These are phyloP conservation scores for Fusarium sp. DNA, from an alignment of 2,329 filamentous ascomycete species.

Conservation along the genomic window DNA sequence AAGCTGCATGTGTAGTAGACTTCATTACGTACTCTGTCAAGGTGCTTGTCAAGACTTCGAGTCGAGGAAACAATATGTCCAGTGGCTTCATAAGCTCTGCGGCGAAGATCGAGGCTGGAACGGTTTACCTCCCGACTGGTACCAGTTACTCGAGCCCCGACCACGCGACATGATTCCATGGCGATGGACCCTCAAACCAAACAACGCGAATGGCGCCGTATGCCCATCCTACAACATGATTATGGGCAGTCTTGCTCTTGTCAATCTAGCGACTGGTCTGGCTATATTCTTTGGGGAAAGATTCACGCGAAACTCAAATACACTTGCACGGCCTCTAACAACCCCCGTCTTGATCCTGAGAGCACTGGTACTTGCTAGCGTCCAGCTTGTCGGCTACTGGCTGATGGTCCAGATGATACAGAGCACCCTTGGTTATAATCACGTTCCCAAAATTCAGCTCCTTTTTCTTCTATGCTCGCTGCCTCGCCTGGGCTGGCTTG, in stretches of 20 bases:
- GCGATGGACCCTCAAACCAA: conserved; percentile 16
- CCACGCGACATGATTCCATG: conserved; percentile 30
- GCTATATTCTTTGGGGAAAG: neutral
- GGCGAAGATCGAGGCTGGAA: neutral
- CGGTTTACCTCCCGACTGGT: conserved; percentile 1
- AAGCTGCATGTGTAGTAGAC: neutral
- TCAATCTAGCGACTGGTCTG: conserved; percentile 8
- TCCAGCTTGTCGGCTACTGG: neutral
- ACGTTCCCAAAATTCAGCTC: neutral
- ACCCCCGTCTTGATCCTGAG: neutral
- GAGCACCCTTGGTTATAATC: neutral
- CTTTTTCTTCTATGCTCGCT: conserved; percentile 18
- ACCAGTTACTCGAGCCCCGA: neutral
- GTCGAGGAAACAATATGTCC: neutral
- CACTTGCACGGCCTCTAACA: neutral
- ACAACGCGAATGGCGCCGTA: too few relatives aligned
- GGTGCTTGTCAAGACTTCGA: neutral
- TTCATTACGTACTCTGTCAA: neutral
- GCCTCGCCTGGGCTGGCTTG: conserved; percentile 17
- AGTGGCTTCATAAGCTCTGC: neutral
- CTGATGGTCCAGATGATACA: neutral
- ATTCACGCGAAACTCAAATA: accelerated
- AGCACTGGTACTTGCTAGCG: neutral
- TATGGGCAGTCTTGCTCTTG: neutral
- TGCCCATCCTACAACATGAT: conserved; percentile 1